Base-by-base conservation (phyloP, 2,329 filamentous ascomycete species). In the Alternaria novae-zelandiae region DNA sequence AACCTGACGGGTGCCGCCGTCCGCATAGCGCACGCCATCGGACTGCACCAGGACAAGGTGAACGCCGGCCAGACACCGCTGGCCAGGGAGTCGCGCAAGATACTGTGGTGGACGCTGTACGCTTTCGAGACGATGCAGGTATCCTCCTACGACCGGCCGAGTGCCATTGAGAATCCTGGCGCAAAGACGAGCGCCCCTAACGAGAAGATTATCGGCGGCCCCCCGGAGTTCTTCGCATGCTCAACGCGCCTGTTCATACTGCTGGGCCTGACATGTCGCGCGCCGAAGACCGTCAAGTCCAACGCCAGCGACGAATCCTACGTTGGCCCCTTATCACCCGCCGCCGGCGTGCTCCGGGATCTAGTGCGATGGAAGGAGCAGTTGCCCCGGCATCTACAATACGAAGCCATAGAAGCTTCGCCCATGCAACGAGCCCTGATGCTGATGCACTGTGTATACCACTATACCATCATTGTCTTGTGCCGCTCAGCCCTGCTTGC, bases 91-190 rank as follows among this genome's bases (percentile, higher is more conserved):
- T 71, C 85, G 61, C 82, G 83, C 5, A 84, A 82, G 65, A 78
- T 85, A 0, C 63, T 87, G 12, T 88, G 86, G 86, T 87, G 85
- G 85, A 74, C 76, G 1, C 68, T 88, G 1, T 87, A 82, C 68
- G 74, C 78, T 1, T 71, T 86, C 15, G 86, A 88, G 54, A 79
- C 79, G 61, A 79, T 82, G 74, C 79, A 82, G 63, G 81, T 82
- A 15, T 80, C 81, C 20, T 80, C 81, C 21, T 80, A 82, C 64
- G 80, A 83, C 71, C 79, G 82, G 2, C 82, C 82, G 0, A 82
- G 81, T 61, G 80, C 81, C 15, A 82, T 83, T 28, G 79, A 82
- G 53, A 76, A 81, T 43, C 68, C 77, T 0, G 71, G 74, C 10
- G 75, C 73, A 57, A 75, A 72, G 44, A 76, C 80, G n/a, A 71